Conservation (phyloP, 805 yeast genomes). For the Candida tallmaniae region DNA sequence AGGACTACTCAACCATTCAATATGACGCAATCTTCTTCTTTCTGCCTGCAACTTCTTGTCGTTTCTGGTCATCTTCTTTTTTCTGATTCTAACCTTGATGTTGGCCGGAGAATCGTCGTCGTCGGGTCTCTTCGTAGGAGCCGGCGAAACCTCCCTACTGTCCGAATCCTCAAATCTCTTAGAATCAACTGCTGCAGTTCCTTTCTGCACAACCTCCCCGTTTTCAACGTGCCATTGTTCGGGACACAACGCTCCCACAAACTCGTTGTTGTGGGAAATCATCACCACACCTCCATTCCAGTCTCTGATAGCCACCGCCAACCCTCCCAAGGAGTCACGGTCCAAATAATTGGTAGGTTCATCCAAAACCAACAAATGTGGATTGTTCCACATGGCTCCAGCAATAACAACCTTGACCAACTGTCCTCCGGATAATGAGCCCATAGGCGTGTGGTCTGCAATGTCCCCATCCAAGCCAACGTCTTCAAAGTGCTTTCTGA, state of each 20-base stretch:
- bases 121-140: constrained; percentile 45
- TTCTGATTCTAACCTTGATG: constrained; percentile 85
- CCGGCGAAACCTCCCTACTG: constrained; percentile 19
- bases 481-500: constrained; percentile 94
- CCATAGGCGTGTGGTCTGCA: constrained; percentile 97
- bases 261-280: constrained; percentile 97
- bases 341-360: constrained; percentile 98
- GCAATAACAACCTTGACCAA: constrained; percentile 97
- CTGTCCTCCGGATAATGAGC: constrained; percentile 96
- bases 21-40: constrained; percentile 89
- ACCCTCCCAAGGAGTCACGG: constrained; percentile 95
- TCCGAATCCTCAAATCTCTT: constrained; percentile 75
- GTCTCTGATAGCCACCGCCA: constrained; percentile 95
- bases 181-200: constrained; percentile 68
- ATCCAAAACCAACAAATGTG: constrained; percentile 91
- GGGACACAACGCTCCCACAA: constrained; percentile 95
- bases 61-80: constrained; percentile 97
- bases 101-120: constrained; percentile 94
- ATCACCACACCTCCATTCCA: constrained; percentile 98
- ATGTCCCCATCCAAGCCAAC: constrained; percentile 97
- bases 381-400: constrained; percentile 99
- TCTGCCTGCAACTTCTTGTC: constrained; percentile 88
- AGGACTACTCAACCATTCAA: constrained; percentile 93
- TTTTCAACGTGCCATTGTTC: constrained; percentile 98
- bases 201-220: constrained; percentile 83